Base-by-base conservation (phyloP, 2,329 filamentous ascomycete genomes). In the Colletotrichum orbiculare region DNA sequence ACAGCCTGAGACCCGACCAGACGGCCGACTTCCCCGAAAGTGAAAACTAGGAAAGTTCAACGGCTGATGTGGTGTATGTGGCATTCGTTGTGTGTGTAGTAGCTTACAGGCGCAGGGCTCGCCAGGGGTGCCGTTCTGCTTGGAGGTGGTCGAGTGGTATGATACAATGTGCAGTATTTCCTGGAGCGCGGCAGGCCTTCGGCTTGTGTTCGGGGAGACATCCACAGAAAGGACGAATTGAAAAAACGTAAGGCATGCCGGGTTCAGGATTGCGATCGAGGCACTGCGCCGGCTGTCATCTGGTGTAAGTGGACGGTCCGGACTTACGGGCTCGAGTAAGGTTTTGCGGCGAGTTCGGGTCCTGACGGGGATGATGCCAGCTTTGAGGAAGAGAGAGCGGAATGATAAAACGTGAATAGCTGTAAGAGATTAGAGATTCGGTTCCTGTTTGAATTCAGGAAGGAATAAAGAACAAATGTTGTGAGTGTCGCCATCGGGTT, bases 201-300 rank as follows among this genome's bases (percentile, higher is more conserved):
- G 45, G 49, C 43, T 52, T 45, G 45, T 37, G 37, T 34, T 17
- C 52, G 47, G 58, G 57, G 47, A 50, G 49, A 17, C 25, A 13
- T 39, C 39, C n/a, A 39, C 50, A 46, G 34, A 25, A 35, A 39
- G n/a, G 50, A 55, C 45, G 47, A 45, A 45, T 52, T 45, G 35
- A 33, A 34, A 34, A 9, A 34, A 46, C 50, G 39, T 8, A 49
- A 37, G 12, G 25, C 38, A 13, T 49, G 38, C 57, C 42, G 41
- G 25, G 34, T 12, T 25, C 25, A 33, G 15, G 41, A 25, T 17
- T 25, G 41, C 10, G 1, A 48, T 46, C 33, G 39, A 55, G 39
- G 62, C 46, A 62, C 46, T 38, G 35, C 46, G 41, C 37, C 58
- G 50, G 57, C 46, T 65, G 50, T 65, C 62, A 65, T 56, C 52